Percentiles rank a stretch among this genome's conserved stretches.
These are phyloP conservation scores for Arthromyces matolae DNA, from an alignment of 768 basidiomycete genomes.

Conservation along the genomic window DNA sequence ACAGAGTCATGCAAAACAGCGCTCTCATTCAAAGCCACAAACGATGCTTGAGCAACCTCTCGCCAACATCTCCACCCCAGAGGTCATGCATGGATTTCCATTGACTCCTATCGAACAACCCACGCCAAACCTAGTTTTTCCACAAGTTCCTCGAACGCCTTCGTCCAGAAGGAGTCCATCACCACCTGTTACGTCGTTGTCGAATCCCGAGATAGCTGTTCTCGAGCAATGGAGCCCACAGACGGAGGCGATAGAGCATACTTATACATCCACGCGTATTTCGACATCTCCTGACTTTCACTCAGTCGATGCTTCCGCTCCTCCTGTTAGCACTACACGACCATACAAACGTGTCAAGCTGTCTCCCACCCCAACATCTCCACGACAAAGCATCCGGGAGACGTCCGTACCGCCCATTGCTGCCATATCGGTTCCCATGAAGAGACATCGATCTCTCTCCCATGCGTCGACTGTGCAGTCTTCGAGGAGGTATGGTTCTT, in stretches of 20 bases:
- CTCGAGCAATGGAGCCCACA: conserved; percentile 13
- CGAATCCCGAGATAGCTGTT: conserved; percentile 27
- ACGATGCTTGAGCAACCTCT: background rate
- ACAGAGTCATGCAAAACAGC: conserved; percentile 17
- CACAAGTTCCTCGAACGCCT: background rate
- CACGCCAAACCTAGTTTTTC: background rate
- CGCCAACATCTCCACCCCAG: background rate
- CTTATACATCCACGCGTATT: background rate
- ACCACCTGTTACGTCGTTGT: conserved; percentile 20
- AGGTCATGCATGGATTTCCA: background rate
- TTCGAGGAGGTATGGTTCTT: conserved; percentile 15
- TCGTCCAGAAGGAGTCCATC: background rate
- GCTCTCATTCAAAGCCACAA: conserved; percentile 2
- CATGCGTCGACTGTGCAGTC: conserved; percentile 15
- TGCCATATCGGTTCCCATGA: conserved; percentile 19
- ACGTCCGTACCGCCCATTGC: conserved; percentile 26
- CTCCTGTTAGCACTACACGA: conserved; percentile 1
- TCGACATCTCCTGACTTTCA: conserved; percentile 6
- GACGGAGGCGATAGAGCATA: background rate
- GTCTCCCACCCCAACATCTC: conserved; percentile 6
- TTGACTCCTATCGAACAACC: background rate
- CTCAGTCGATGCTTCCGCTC: background rate
- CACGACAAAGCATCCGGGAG: conserved; percentile 12
- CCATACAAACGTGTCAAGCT: conserved; percentile 16
- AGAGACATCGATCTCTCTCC: conserved; percentile 13